A percentile compares a stretch with the other conserved stretches of the same genome.
Conservation (phyloP, 306 rosid species). For the Macrotyloma uniflorum region DNA sequence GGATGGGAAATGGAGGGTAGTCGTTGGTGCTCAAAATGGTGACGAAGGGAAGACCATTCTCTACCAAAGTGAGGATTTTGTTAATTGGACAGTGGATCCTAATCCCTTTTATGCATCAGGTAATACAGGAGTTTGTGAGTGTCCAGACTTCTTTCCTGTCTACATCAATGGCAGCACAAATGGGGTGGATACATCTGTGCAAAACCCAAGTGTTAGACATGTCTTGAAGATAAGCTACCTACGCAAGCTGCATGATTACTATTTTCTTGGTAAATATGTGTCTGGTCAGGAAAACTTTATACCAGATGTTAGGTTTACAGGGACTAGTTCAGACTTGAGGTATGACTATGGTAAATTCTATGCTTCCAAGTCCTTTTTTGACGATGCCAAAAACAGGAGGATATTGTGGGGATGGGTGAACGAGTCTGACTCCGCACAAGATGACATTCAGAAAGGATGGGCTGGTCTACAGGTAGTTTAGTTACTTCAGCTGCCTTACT, state of each 20-base stretch:
- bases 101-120: slow-evolving; percentile 43
- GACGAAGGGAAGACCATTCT: slow-evolving; percentile 52
- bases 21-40: slow-evolving; percentile 53
- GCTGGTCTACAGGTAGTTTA: slow-evolving; percentile 63
- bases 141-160: slow-evolving; percentile 67
- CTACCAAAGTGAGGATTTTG: slow-evolving; percentile 53
- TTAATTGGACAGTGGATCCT: slow-evolving; percentile 45
- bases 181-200: slow-evolving; percentile 50
- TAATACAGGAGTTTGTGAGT: slow-evolving; percentile 57
- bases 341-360: slow-evolving; percentile 42
- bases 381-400: slow-evolving; percentile 48
- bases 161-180: slow-evolving; percentile 28
- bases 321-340: slow-evolving; percentile 40
- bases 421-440: slow-evolving; percentile 36
- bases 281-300: slow-evolving; percentile 42
- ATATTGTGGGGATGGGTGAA: slow-evolving; percentile 48
- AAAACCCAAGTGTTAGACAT: slow-evolving; percentile 36
- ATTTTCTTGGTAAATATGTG: slow-evolving; percentile 52
- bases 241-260: slow-evolving; percentile 32
- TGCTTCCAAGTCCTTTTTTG: slow-evolving; percentile 57
- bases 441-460: slow-evolving; percentile 54
- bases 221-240: slow-evolving; percentile 53
- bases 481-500: neutral
- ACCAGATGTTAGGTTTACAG: slow-evolving; percentile 43
- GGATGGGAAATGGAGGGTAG: slow-evolving; percentile 56